Evolutionary conservation across 345 rosid species (phyloP).

Genomic region (Linum usitatissimum): DNA sequence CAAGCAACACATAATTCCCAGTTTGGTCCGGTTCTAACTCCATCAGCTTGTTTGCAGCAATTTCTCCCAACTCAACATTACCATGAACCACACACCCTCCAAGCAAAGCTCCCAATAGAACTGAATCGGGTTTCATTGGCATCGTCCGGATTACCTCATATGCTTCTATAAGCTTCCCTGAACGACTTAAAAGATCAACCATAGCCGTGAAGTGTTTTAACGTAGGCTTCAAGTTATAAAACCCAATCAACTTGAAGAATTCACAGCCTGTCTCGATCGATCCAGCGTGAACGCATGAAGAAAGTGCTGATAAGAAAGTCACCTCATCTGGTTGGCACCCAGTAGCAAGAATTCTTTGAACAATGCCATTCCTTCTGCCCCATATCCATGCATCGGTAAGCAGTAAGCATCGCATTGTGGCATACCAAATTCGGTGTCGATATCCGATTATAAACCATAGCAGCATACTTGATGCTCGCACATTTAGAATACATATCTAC

Average conservation of each 20-base stretch:
- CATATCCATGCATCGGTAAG: conserved; percentile 20
- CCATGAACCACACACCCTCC: conserved; percentile 20
- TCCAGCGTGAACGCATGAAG: conserved; percentile 21
- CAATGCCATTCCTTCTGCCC: conserved; percentile 16
- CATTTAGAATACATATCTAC: conserved; percentile 22
- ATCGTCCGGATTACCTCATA: conserved; percentile 12
- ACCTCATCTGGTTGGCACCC: conserved; percentile 15
- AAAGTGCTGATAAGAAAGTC: conserved; percentile 17
- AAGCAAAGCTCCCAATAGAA: conserved; percentile 20
- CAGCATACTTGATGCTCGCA: conserved; percentile 13
- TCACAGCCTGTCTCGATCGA: conserved; percentile 12
- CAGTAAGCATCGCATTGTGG: conserved; percentile 24
- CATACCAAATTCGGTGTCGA: conserved; percentile 19
- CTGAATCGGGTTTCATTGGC: conserved; percentile 19
- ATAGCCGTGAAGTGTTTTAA: conserved; percentile 19
- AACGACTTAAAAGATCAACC: conserved; percentile 20
- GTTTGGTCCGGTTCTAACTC: conserved; percentile 14
- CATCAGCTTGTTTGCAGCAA: conserved; percentile 15
- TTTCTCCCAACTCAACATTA: conserved; percentile 13
- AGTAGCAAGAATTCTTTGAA: conserved; percentile 7
- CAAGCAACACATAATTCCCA: conserved; percentile 16
- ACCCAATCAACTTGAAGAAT: conserved; percentile 12
- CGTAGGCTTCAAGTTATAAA: conserved; percentile 12
- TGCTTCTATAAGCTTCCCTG: conserved; percentile 17
- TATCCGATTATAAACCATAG: conserved; percentile 13